A percentile compares a stretch with the other conserved stretches of the same genome.
These are phyloP conservation scores for Trichophyton rubrum DNA, from an alignment of 2,329 filamentous ascomycete genomes.

Conservation along the genomic window DNA sequence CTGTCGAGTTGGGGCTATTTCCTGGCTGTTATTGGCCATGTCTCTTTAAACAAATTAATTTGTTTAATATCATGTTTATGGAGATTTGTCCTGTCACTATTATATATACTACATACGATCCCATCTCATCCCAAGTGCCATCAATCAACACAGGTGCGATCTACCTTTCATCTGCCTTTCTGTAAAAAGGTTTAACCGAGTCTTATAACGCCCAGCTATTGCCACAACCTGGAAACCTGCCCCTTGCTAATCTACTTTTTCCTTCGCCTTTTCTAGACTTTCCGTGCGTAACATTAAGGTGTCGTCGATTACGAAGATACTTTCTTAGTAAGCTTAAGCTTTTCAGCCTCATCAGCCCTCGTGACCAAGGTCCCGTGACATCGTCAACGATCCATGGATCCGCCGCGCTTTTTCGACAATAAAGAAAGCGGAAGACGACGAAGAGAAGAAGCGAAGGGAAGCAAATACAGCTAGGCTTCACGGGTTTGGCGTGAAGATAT, in stretches of 20 bases:
- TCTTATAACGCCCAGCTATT: no score
- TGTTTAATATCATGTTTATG: neutral
- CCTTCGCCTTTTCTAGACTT: neutral
- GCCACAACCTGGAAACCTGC: no score
- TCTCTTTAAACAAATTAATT: neutral
- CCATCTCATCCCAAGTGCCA: neutral
- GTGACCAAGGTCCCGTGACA: neutral
- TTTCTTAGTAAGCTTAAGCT: neutral
- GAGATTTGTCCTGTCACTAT: neutral
- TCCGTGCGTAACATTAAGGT: no score
- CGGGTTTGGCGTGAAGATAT: neutral
- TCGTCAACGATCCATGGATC: no score
- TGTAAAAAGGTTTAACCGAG: neutral
- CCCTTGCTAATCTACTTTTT: no score
- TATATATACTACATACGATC: neutral
- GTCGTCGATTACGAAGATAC: neutral
- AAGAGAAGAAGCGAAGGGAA: no score
- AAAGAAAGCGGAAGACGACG: neutral
- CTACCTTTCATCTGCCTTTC: neutral
- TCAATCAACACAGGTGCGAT: neutral
- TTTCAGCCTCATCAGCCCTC: conserved; percentile 1
- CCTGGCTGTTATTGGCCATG: neutral
- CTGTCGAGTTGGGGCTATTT: neutral
- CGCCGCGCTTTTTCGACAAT: neutral
- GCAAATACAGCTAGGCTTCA: neutral